A percentile compares a stretch with the other conserved stretches of the same genome.
phyloP scores from a whole-genome alignment of 2,329 filamentous ascomycete species.

The Allantophomopsis cytisporea region DNA sequence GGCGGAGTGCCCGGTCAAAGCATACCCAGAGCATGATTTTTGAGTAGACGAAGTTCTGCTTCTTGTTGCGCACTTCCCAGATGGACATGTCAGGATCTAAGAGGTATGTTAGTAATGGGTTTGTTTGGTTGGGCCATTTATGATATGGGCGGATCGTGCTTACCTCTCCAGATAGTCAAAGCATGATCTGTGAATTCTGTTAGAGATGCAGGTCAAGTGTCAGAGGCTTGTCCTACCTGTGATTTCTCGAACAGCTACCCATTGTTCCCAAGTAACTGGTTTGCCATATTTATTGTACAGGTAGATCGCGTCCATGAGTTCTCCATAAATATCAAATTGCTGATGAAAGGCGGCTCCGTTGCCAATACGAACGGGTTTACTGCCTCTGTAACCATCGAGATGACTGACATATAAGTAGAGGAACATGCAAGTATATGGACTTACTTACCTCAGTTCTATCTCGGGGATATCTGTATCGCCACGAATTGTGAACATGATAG shows the following conservation, averaged over 20 bases:
- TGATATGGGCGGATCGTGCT: slow-evolving; percentile 5
- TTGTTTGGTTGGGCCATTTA: background rate
- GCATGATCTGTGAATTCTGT: slow-evolving; percentile 41
- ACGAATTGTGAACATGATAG: slow-evolving; percentile 72
- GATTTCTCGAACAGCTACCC: slow-evolving; percentile 57
- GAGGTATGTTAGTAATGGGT: slow-evolving; percentile 4
- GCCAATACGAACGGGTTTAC: slow-evolving; percentile 60
- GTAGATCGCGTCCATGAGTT: slow-evolving; percentile 66
- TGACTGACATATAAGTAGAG: slow-evolving; percentile 26
- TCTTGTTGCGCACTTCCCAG: slow-evolving; percentile 66
- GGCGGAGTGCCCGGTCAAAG: slow-evolving; percentile 60
- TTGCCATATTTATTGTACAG: slow-evolving; percentile 71
- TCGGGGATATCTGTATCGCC: slow-evolving; percentile 66
- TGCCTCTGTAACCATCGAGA: slow-evolving; percentile 59
- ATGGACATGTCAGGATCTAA: slow-evolving; percentile 65
- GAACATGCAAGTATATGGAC: background rate
- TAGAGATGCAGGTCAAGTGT: background rate
- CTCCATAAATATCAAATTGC: slow-evolving; percentile 70
- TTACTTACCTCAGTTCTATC: slow-evolving; percentile 34
- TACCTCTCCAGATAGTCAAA: slow-evolving; percentile 47
- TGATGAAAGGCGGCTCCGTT: slow-evolving; percentile 66
- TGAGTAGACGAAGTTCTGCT: slow-evolving; percentile 70
- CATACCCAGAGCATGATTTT: slow-evolving; percentile 78
- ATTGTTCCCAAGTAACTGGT: slow-evolving; percentile 64
- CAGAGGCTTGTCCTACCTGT: slow-evolving; percentile 25